Evolutionary conservation across 768 basidiomycete species (phyloP).

Genomic region (Tulasnella sp.): DNA sequence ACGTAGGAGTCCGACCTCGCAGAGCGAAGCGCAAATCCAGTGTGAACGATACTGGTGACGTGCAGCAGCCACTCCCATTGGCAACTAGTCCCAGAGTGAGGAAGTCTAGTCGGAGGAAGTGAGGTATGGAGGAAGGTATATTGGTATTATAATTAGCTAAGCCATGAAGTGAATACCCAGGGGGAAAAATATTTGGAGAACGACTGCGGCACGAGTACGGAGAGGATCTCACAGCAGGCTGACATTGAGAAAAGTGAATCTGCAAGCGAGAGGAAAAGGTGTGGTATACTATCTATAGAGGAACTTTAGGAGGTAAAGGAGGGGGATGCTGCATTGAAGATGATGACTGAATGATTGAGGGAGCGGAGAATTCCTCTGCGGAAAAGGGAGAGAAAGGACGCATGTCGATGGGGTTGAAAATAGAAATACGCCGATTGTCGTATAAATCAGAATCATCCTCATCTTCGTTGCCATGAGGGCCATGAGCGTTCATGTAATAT

Average conservation of each 20-base stretch:
- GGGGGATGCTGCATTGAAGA: background rate
- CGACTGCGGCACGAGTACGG: too few species aligned
- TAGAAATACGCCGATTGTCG: background rate
- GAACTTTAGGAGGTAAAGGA: background rate
- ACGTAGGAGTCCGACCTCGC: too few species aligned
- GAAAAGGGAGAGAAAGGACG: constrained; percentile 10
- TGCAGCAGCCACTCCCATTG: too few species aligned
- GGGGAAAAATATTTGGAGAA: background rate
- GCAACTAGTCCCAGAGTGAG: too few species aligned
- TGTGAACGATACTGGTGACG: too few species aligned
- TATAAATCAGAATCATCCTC: too few species aligned
- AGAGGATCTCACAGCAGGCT: too few species aligned
- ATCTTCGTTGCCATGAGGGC: background rate
- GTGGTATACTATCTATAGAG: background rate
- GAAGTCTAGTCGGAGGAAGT: too few species aligned
- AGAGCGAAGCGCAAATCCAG: too few species aligned
- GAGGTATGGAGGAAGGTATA: too few species aligned
- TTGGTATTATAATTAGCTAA: too few species aligned
- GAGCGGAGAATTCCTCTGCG: background rate
- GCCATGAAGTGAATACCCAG: too few species aligned
- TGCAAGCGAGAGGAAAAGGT: constrained; percentile 3
- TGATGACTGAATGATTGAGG: background rate
- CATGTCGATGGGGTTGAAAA: constrained; percentile 2
- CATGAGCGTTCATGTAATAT: background rate
- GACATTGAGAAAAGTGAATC: background rate